Base-by-base conservation (phyloP, 2,329 filamentous ascomycete genomes). In the Colletotrichum horii region DNA sequence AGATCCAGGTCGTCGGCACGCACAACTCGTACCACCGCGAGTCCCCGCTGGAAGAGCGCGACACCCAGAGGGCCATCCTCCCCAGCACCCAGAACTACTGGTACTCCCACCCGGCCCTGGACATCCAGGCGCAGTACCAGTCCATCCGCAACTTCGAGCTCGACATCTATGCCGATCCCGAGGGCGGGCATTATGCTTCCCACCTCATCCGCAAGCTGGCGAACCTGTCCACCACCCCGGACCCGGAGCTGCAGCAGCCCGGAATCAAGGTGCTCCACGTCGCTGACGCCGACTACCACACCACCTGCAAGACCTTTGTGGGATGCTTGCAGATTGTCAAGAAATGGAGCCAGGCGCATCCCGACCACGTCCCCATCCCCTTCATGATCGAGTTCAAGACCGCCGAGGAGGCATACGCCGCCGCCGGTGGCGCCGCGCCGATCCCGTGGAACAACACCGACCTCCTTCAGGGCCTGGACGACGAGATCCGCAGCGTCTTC, bases 1-100 rank as follows among this genome's bases (percentile, higher is more conserved):
- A 89, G 62, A 86, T 89, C 62, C 88, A 89, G 78, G 85, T 89
- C 56, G 81, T 89, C 48, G 88, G 88, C 77, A 88, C 88, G 0
- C 88, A 89, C 79, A 89, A 89, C 80, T 87, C 85, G 76, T 90
- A 89, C 80, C 88, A 90, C 75, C 82, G 85, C 52, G 88, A 89
- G 76, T 81, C 86, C 28, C 82, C 83, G 3, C 81, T 83, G 2
- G 80, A 81, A n/a, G 87, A 88, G 77, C 84, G 84, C 43, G 77
- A 81, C 3, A 78, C 84, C 14, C 86, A 89, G 77, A 82, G 85
- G 66, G 77, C 83, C 71, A 81, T 86, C 28, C 78, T 85, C 4
- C 78, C 84, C 6, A 79, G 80, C 5, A 82, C 84, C 4, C 79
- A 84, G 70, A 85, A 88, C 77, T 84, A 86, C 78, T 88, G 86